Conservation (phyloP, 106 monocot species). For the Phalaenopsis equestris region DNA sequence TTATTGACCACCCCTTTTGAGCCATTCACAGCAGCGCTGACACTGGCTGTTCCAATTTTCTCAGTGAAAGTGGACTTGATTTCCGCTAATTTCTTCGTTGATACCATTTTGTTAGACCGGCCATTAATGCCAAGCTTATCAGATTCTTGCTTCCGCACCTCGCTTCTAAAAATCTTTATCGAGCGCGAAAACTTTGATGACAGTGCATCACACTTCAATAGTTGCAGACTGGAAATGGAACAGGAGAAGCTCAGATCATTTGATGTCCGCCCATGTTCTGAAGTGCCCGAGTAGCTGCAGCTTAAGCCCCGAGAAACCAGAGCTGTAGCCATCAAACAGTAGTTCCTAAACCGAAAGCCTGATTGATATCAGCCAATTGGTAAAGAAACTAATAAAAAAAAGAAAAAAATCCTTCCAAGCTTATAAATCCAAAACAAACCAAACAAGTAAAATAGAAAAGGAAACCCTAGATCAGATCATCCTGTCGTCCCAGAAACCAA, state of each 20-base stretch:
- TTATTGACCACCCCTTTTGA: constrained; percentile 28
- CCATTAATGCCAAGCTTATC: constrained; percentile 43
- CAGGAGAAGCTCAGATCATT: constrained; percentile 33
- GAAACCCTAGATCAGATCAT: too few species aligned
- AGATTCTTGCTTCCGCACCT: constrained; percentile 14
- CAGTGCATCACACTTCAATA: constrained; percentile 11
- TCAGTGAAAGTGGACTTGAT: constrained; percentile 10
- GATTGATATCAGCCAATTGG: neutral
- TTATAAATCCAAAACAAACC: too few species aligned
- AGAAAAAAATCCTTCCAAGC: neutral
- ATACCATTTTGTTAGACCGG: constrained; percentile 37
- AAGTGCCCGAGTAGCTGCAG: constrained; percentile 12
- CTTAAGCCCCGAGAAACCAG: constrained; percentile 32
- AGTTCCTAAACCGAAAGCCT: neutral
- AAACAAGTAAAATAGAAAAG: too few species aligned
- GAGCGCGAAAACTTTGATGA: constrained; percentile 1
- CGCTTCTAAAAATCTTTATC: constrained; percentile 7
- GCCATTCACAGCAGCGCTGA: constrained; percentile 21
- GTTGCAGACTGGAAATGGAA: constrained; percentile 18
- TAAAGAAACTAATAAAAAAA: neutral
- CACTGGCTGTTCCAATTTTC: constrained; percentile 8
- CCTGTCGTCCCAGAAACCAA: too few species aligned
- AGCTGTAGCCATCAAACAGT: constrained; percentile 23
- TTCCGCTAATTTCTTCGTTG: constrained; percentile 34
- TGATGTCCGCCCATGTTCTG: constrained; percentile 7